A percentile compares a stretch with the other conserved stretches of the same genome.
Evolutionary conservation across 1,284 basidiomycete species (phyloP).

Genomic region (Leccinum fuscescens): DNA sequence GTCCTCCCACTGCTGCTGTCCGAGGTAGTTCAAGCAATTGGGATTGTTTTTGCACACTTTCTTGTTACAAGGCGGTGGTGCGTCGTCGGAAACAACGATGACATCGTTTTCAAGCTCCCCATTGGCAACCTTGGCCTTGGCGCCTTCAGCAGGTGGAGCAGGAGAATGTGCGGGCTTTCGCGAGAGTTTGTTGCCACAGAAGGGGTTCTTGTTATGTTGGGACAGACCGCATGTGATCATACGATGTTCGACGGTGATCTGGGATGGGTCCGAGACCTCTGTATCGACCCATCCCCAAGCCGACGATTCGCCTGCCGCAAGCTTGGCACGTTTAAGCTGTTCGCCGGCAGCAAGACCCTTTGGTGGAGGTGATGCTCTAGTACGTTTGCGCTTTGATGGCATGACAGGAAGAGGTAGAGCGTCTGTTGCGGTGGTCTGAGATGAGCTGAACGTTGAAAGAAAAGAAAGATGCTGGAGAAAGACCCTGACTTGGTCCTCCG

Average conservation of each 20-base stretch:
- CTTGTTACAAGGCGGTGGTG: constrained; percentile 53
- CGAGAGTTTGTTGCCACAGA: constrained; percentile 57
- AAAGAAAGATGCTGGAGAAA: constrained; percentile 17
- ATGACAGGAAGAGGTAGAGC: constrained; percentile 32
- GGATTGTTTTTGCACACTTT: constrained; percentile 73
- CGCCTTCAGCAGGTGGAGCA: constrained; percentile 1
- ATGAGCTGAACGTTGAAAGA: constrained; percentile 12
- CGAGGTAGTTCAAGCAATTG: constrained; percentile 82
- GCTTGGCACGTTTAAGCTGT: constrained; percentile 55
- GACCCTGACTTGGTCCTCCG: constrained; percentile 23
- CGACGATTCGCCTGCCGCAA: constrained; percentile 45
- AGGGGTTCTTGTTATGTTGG: constrained; percentile 42
- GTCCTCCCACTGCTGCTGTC: constrained; percentile 75
- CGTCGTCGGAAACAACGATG: constrained; percentile 69
- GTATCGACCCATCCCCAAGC: constrained; percentile 79
- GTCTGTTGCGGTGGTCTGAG: constrained; percentile 1
- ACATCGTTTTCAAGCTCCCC: constrained; percentile 57
- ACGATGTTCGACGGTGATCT: constrained; percentile 65
- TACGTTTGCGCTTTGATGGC: constrained; percentile 61
- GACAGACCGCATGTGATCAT: constrained; percentile 68
- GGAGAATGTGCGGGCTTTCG: constrained; percentile 20
- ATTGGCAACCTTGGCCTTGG: constrained; percentile 13
- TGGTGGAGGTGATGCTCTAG: constrained; percentile 43
- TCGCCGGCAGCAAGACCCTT: constrained; percentile 59
- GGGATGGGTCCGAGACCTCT: constrained; percentile 51